A percentile compares a stretch with the other conserved stretches of the same genome.
Conservation (phyloP, 2,329 filamentous ascomycete species). For the Aspergillus fumigatiaffinis region DNA sequence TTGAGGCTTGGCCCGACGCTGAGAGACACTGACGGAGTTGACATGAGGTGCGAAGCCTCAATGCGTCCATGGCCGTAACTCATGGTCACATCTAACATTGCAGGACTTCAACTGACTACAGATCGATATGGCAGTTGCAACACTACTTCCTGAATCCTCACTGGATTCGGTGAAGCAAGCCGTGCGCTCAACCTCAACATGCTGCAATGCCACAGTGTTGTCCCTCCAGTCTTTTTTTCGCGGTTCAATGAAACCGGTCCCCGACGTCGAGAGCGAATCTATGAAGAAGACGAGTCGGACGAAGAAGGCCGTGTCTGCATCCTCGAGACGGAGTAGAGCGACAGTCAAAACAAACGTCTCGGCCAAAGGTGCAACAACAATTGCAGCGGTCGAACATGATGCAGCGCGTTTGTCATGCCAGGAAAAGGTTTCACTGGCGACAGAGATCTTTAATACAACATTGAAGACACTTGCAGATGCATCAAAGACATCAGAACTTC, state of each 20-base stretch:
- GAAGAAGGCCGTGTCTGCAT: constrained; percentile 19
- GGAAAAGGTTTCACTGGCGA: constrained; percentile 41
- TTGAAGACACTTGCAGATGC: constrained; percentile 42
- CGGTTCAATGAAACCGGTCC: constrained; percentile 16
- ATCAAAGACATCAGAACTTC: constrained; percentile 24
- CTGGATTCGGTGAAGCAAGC: constrained; percentile 51
- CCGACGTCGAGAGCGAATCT: constrained; percentile 19
- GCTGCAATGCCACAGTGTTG: constrained; percentile 44
- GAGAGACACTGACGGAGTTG: background rate
- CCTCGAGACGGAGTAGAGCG: constrained; percentile 21
- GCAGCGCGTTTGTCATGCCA: constrained; percentile 28
- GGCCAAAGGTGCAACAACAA: constrained; percentile 23
- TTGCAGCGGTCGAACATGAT: constrained; percentile 23
- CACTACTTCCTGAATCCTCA: constrained; percentile 27
- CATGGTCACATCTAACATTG: constrained; percentile 12
- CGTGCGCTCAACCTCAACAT: constrained; percentile 51
- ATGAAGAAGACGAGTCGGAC: constrained; percentile 20
- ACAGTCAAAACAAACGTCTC: constrained; percentile 22
- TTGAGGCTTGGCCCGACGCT: constrained; percentile 6
- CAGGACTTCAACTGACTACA: constrained; percentile 1
- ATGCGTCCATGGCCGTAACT: constrained; percentile 13
- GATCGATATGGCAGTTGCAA: constrained; percentile 29
- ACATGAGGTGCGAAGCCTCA: background rate
- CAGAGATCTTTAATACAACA: constrained; percentile 44
- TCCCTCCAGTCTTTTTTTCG: constrained; percentile 39